These are phyloP conservation scores for Wickerhamomyces silvicola DNA, from an alignment of 805 yeast species.

Conservation along the genomic window DNA sequence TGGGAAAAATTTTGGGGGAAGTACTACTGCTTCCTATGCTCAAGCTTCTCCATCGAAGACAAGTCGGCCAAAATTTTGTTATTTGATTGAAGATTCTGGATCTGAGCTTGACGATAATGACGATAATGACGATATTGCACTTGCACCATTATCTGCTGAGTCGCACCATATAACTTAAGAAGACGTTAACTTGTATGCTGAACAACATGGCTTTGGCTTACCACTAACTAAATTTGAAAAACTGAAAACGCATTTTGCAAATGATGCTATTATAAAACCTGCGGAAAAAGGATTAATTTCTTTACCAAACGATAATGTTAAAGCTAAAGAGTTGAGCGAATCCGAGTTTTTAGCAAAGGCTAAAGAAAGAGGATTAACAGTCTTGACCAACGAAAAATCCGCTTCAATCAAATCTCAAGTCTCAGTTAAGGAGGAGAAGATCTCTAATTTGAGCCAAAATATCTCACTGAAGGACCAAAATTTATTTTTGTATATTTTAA, in stretches of 20 bases:
- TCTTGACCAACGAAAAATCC: no score
- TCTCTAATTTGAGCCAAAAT: no score
- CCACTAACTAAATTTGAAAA: conserved; percentile 10
- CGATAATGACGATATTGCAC: conserved; percentile 12
- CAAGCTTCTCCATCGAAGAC: conserved; percentile 11
- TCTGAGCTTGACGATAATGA: conserved; percentile 21
- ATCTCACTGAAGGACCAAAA: no score
- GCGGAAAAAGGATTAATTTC: conserved; percentile 21
- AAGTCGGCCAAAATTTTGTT: conserved; percentile 9
- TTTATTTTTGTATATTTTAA: no score
- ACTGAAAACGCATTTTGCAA: conserved; percentile 2
- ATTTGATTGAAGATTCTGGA: conserved; percentile 18
- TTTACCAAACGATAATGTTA: conserved; percentile 20
- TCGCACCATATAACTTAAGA: conserved; percentile 13
- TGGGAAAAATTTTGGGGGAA: conserved; percentile 26
- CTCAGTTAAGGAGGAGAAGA: no score
- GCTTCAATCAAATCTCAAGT: no score
- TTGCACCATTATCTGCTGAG: conserved; percentile 20
- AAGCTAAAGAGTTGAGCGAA: conserved; percentile 12
- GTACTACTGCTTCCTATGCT: conserved; percentile 9
- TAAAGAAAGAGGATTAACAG: conserved; percentile 12
- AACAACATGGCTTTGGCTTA: conserved; percentile 23
- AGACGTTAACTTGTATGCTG: conserved; percentile 27
- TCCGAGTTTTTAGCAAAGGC: conserved; percentile 12
- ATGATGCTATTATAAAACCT: conserved; percentile 18